Percentiles rank a stretch among this genome's conserved stretches.
Evolutionary conservation across 2,329 filamentous ascomycete genomes (phyloP).

Genomic region (Mycocentrospora acerina): DNA sequence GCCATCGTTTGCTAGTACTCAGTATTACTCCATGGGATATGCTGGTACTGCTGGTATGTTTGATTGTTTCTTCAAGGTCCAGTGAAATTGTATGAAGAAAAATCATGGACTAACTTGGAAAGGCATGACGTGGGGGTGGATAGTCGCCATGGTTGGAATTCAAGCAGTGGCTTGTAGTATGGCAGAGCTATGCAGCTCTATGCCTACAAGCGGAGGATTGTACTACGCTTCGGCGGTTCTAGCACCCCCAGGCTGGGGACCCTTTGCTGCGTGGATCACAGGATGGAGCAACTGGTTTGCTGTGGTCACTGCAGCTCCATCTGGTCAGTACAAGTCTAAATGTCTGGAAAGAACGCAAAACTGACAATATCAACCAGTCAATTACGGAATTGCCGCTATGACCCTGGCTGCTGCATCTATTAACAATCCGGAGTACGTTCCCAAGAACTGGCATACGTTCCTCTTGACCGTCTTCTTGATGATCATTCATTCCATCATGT

Average conservation of each 20-base stretch:
- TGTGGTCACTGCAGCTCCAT: slow-evolving; percentile 67
- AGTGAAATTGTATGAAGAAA: not conserved
- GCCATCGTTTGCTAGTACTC: slow-evolving; percentile 61
- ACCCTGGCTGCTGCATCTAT: slow-evolving; percentile 71
- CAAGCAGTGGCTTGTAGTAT: slow-evolving; percentile 66
- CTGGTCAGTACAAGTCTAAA: slow-evolving; percentile 31
- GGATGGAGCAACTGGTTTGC: slow-evolving; percentile 71
- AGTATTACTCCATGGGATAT: slow-evolving; percentile 47
- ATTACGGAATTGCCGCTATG: slow-evolving; percentile 69
- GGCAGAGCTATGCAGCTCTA: slow-evolving; percentile 71
- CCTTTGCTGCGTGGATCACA: slow-evolving; percentile 67
- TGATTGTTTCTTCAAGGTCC: not conserved
- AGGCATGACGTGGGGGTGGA: slow-evolving; percentile 76
- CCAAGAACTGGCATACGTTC: slow-evolving; percentile 67
- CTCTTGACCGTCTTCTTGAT: slow-evolving; percentile 68
- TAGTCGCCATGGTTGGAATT: slow-evolving; percentile 71
- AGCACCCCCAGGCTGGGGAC: slow-evolving; percentile 65
- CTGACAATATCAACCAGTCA: slow-evolving; percentile 45
- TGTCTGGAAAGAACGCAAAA: not conserved
- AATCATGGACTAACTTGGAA: slow-evolving; percentile 17
- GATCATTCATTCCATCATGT: slow-evolving; percentile 67
- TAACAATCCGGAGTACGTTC: slow-evolving; percentile 64
- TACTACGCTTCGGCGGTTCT: slow-evolving; percentile 75
- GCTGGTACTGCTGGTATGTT: slow-evolving; percentile 44
- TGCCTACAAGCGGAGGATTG: slow-evolving; percentile 71